These are phyloP conservation scores for Leptographium galeiforme DNA, from an alignment of 2,329 filamentous ascomycete genomes.

Conservation along the genomic window DNA sequence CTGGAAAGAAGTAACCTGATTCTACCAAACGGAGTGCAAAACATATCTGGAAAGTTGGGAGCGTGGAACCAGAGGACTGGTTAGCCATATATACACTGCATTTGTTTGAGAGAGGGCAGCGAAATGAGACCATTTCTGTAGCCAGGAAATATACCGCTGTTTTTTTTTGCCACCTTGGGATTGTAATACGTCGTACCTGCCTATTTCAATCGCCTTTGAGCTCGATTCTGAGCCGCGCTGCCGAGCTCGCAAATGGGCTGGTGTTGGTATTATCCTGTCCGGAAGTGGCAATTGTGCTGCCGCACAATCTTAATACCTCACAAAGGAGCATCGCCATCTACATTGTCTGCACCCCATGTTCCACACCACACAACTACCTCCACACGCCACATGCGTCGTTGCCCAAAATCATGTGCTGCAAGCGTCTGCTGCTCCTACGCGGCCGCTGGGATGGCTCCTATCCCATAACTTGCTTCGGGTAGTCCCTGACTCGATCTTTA, in stretches of 20 bases:
- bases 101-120: background rate
- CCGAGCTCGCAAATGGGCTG: background rate
- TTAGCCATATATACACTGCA: background rate
- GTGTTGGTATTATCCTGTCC: background rate
- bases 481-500: no score
- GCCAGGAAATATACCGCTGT: background rate
- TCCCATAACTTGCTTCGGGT: no score
- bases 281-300: background rate
- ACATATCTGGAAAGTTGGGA: no score
- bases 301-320: background rate
- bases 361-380: no score
- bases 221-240: background rate
- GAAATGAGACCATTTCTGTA: background rate
- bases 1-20: slow-evolving; percentile 6
- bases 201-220: background rate
- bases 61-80: background rate
- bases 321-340: no score
- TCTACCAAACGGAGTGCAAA: background rate
- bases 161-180: background rate
- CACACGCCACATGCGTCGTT: no score
- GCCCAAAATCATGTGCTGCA: no score
- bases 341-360: no score
- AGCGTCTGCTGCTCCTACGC: no score
- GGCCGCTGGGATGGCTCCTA: no score
- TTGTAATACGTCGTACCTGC: background rate